These are phyloP conservation scores for Leptographium procerum DNA, from an alignment of 2,329 filamentous ascomycete genomes.

Conservation along the genomic window DNA sequence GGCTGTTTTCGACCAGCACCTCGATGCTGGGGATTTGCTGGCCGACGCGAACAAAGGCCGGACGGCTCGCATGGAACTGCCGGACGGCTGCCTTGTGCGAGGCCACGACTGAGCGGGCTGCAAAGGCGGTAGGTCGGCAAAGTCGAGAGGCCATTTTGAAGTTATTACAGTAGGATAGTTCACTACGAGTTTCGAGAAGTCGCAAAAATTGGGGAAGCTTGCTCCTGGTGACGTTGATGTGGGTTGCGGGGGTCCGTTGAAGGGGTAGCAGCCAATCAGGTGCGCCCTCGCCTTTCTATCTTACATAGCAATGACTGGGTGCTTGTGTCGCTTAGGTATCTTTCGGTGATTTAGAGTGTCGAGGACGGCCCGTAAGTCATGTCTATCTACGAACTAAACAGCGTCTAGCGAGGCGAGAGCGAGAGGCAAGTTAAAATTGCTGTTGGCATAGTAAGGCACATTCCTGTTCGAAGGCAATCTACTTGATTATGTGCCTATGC, in stretches of 20 bases:
- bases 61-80: slow-evolving; percentile 54
- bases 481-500: too few species aligned
- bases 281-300: background rate
- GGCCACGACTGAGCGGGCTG: slow-evolving; percentile 6
- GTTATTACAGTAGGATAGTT: background rate
- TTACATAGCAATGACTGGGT: too few species aligned
- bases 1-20: slow-evolving; percentile 72
- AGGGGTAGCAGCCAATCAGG: background rate
- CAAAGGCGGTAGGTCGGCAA: slow-evolving; percentile 6
- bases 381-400: too few species aligned
- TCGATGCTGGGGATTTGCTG: slow-evolving; percentile 69
- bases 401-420: too few species aligned
- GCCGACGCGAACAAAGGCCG: slow-evolving; percentile 59
- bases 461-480: too few species aligned
- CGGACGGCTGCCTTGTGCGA: slow-evolving; percentile 2
- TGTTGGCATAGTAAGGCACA: too few species aligned
- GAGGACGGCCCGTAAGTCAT: too few species aligned
- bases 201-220: background rate
- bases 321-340: too few species aligned
- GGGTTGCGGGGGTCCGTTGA: background rate
- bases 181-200: background rate
- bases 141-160: slow-evolving; percentile 9
- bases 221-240: background rate
- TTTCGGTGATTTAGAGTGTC: too few species aligned
- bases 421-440: too few species aligned